Evolutionary conservation across 2,329 filamentous ascomycete species (phyloP).

Genomic region (Penicillium oxalicum): DNA sequence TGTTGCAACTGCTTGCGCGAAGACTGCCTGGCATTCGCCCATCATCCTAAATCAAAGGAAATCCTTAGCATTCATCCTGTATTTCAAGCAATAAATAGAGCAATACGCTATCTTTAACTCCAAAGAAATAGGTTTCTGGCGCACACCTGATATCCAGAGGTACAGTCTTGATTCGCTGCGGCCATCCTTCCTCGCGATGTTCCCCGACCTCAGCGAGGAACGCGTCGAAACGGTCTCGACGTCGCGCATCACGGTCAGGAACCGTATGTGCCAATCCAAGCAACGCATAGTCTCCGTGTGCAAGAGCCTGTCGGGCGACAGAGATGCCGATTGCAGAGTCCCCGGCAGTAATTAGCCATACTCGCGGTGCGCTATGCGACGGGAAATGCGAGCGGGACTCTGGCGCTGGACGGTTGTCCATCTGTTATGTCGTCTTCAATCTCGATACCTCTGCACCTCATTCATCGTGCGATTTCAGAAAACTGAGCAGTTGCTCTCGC

Average conservation of each 20-base stretch:
- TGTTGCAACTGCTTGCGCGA: conserved; percentile 76
- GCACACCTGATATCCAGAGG: conserved; percentile 51
- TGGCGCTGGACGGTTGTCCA: conserved; percentile 32
- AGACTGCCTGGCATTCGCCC: conserved; percentile 72
- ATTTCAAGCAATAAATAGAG: background rate
- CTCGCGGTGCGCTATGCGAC: conserved; percentile 62
- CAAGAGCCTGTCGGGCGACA: conserved; percentile 71
- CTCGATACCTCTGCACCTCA: conserved; percentile 20
- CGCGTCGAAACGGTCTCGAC: conserved; percentile 71
- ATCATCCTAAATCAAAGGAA: conserved; percentile 42
- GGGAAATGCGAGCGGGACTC: conserved; percentile 48
- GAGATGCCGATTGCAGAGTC: conserved; percentile 79
- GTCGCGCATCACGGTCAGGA: conserved; percentile 65
- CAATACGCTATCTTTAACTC: no score
- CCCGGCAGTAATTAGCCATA: conserved; percentile 87
- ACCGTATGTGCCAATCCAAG: conserved; percentile 74
- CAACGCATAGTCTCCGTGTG: conserved; percentile 87
- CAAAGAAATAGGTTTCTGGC: background rate
- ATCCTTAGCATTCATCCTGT: conserved; percentile 10
- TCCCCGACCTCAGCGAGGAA: conserved; percentile 59
- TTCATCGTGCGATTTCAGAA: conserved; percentile 23
- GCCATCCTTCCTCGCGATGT: conserved; percentile 70
- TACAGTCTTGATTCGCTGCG: conserved; percentile 64
- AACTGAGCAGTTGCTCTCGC: background rate
- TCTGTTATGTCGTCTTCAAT: conserved; percentile 18